phyloP scores from a whole-genome alignment of 495 filamentous ascomycete genomes.

The Cladorrhinum samala region DNA sequence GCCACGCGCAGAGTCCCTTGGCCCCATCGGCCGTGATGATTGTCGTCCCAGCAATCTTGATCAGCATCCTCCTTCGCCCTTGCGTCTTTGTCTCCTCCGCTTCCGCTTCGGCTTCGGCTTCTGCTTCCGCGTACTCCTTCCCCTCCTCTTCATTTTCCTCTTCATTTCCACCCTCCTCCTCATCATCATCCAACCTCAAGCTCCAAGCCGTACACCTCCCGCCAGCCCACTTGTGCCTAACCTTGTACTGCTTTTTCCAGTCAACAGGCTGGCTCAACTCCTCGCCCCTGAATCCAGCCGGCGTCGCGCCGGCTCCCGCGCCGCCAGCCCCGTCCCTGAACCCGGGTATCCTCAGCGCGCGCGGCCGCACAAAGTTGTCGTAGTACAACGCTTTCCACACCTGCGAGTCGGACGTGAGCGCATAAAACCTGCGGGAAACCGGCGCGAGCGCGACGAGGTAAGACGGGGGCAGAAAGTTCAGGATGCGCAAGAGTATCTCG shows the following conservation, averaged over 20 bases:
- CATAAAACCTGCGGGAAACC: conserved; percentile 69
- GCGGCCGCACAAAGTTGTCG: conserved; percentile 77
- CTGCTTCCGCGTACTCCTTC: too few relatives aligned
- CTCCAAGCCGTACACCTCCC: conserved; percentile 75
- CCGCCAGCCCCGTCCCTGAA: conserved; percentile 19
- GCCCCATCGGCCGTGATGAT: conserved; percentile 70
- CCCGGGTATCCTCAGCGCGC: conserved; percentile 70
- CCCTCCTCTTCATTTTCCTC: too few relatives aligned
- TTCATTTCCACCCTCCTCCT: not conserved
- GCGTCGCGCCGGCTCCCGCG: too few relatives aligned
- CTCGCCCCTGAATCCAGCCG: not conserved
- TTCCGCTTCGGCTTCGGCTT: too few relatives aligned
- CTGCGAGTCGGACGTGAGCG: conserved; percentile 74
- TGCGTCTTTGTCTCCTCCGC: not conserved
- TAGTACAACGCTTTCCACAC: conserved; percentile 92
- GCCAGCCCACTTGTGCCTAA: conserved; percentile 86
- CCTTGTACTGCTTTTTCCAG: conserved; percentile 89
- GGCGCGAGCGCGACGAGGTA: conserved; percentile 69
- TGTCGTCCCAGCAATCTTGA: conserved; percentile 65
- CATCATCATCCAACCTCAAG: conserved; percentile 48
- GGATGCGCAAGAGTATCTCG: conserved; percentile 79
- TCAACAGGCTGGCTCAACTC: conserved; percentile 9
- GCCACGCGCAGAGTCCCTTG: conserved; percentile 72
- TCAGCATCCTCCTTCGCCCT: conserved; percentile 44
- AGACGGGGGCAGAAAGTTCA: conserved; percentile 64